Conservation (phyloP, 805 yeast genomes). For the Metschnikowia santaceciliae region DNA sequence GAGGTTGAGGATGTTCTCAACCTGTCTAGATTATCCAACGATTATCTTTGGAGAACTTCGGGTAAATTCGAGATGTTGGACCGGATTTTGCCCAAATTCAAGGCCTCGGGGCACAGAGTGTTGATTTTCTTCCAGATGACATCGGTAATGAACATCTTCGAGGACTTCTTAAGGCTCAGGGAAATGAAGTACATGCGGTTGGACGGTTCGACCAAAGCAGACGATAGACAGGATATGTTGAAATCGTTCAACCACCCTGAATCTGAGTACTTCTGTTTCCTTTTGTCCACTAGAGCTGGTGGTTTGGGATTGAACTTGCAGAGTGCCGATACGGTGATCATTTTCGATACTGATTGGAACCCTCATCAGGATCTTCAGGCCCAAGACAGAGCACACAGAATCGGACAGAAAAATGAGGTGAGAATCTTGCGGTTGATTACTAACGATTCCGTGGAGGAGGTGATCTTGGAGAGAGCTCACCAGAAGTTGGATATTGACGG, state of each 20-base stretch:
- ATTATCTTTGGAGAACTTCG: conserved; percentile 67
- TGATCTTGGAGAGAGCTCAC: conserved; percentile 75
- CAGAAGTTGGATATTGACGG: conserved; percentile 84
- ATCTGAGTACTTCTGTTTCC: conserved; percentile 74
- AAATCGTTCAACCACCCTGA: conserved; percentile 70
- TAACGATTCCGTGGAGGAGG: conserved; percentile 80
- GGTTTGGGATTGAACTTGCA: conserved; percentile 83
- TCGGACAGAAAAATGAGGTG: conserved; percentile 86
- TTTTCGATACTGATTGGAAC: conserved; percentile 87
- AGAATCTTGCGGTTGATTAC: conserved; percentile 76
- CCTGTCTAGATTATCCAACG: conserved; percentile 58
- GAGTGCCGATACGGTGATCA: conserved; percentile 83
- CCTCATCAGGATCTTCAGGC: conserved; percentile 92
- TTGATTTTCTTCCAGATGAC: conserved; percentile 87
- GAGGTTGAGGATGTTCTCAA: conserved; percentile 72
- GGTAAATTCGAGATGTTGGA: conserved; percentile 81
- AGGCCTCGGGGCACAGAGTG: conserved; percentile 71
- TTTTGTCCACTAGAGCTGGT: conserved; percentile 84
- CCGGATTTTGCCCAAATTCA: conserved; percentile 69
- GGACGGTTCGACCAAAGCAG: conserved; percentile 82
- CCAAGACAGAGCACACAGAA: conserved; percentile 86
- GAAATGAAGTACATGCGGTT: conserved; percentile 69
- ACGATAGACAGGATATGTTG: conserved; percentile 73
- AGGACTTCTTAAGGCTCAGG: conserved; percentile 67
- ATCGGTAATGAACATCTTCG: conserved; percentile 87